phyloP scores from a whole-genome alignment of 352 stramenopile species.

The Pythium periplocum region DNA sequence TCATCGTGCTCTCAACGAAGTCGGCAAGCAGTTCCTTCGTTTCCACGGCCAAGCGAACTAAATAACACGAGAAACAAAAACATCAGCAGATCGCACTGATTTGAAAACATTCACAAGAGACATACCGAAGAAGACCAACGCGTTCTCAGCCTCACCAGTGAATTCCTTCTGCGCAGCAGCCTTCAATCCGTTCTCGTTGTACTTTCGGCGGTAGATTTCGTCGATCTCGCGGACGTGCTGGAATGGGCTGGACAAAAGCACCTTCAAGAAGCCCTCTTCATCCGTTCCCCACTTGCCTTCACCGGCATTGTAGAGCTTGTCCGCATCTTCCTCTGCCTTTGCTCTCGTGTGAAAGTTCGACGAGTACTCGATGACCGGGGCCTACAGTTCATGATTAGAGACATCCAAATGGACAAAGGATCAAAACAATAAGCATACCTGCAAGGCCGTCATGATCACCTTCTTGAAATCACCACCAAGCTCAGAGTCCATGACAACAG shows the following conservation, averaged over 20 bases:
- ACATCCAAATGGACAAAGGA: too few relatives aligned
- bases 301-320: constrained; percentile 67
- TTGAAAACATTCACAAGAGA: too few relatives aligned
- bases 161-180: constrained; percentile 64
- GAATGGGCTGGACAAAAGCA: constrained; percentile 51
- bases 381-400: too few relatives aligned
- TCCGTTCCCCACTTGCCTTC: constrained; percentile 80
- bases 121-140: constrained; percentile 39
- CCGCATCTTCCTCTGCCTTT: constrained; percentile 57
- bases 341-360: constrained; percentile 45
- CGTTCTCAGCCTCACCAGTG: constrained; percentile 38
- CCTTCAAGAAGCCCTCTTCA: constrained; percentile 57
- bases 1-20: constrained; percentile 60
- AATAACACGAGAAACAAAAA: not conserved
- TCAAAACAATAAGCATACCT: constrained; percentile 6
- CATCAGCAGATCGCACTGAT: not conserved
- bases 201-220: constrained; percentile 49
- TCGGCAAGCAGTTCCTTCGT: constrained; percentile 56
- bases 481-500: constrained; percentile 25
- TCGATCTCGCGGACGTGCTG: constrained; percentile 58
- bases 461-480: constrained; percentile 35
- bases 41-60: constrained; percentile 46
- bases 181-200: constrained; percentile 43
- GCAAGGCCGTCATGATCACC: constrained; percentile 28
- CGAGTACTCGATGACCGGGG: constrained; percentile 21